phyloP scores from a whole-genome alignment of 306 rosid species.

The Hippophae rhamnoides region DNA sequence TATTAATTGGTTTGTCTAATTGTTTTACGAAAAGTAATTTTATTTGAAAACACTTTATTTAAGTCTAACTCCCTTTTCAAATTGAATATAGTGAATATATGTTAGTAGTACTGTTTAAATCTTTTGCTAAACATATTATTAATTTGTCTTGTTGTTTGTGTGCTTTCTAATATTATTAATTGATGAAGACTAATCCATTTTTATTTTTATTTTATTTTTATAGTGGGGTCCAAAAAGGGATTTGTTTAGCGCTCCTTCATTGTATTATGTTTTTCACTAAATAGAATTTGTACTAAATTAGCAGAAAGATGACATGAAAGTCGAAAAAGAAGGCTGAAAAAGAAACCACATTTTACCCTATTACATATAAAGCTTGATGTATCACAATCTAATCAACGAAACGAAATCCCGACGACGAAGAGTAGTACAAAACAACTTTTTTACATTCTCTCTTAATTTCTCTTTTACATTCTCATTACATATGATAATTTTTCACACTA shows the following conservation, averaged over 20 bases:
- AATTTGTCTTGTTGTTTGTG: conserved; percentile 75
- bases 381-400: conserved; percentile 17
- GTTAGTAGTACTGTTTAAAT: not conserved
- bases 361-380: conserved; percentile 46
- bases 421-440: conserved; percentile 48
- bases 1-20: conserved; percentile 17
- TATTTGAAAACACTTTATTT: conserved; percentile 32
- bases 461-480: conserved; percentile 17
- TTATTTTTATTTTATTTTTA: conserved; percentile 27
- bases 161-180: conserved; percentile 30
- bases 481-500: not conserved
- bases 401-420: conserved; percentile 7
- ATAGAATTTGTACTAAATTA: conserved; percentile 33
- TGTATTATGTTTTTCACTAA: conserved; percentile 28
- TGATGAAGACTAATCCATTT: conserved; percentile 25
- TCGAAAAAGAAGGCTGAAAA: conserved; percentile 67
- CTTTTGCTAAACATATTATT: conserved; percentile 37
- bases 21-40: conserved; percentile 32
- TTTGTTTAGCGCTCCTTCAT: conserved; percentile 53
- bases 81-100: not conserved
- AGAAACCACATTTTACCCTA: conserved; percentile 53
- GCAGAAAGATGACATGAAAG: conserved; percentile 46
- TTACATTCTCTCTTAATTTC: conserved; percentile 8
- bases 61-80: conserved; percentile 36
- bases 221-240: conserved; percentile 25